Evolutionary conservation across 768 basidiomycete genomes (phyloP).

Genomic region (Boletus insuetus): DNA sequence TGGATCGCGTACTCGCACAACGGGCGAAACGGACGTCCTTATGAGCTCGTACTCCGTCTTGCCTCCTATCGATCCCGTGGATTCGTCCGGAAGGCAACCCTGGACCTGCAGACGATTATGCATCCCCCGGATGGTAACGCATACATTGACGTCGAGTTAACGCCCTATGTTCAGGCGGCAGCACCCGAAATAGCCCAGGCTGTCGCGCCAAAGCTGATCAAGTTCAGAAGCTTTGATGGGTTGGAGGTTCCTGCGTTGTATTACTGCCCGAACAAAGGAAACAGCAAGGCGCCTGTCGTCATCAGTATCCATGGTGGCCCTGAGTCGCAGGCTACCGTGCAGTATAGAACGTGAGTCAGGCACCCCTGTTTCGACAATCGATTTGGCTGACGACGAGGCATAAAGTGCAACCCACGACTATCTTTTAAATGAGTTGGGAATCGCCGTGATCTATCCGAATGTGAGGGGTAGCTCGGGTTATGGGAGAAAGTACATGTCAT

Average conservation of each 20-base stretch:
- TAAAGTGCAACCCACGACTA: slow-evolving; percentile 37
- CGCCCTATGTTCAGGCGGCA: slow-evolving; percentile 34
- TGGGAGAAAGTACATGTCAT: slow-evolving; percentile 38
- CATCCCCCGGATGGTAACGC: slow-evolving; percentile 21
- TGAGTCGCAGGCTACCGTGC: slow-evolving; percentile 34
- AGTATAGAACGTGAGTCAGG: slow-evolving; percentile 30
- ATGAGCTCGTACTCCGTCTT: slow-evolving; percentile 33
- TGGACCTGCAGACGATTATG: slow-evolving; percentile 30
- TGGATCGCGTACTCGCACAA: slow-evolving; percentile 32
- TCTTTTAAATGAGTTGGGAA: slow-evolving; percentile 40
- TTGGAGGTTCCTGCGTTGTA: slow-evolving; percentile 41
- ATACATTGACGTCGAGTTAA: slow-evolving; percentile 29
- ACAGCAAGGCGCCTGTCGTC: slow-evolving; percentile 31
- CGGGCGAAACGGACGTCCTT: slow-evolving; percentile 31
- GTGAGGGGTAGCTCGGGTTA: slow-evolving; percentile 44
- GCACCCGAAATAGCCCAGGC: slow-evolving; percentile 27
- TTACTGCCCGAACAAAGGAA: slow-evolving; percentile 35
- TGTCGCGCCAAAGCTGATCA: slow-evolving; percentile 33
- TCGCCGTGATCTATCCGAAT: slow-evolving; percentile 42
- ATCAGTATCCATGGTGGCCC: slow-evolving; percentile 43
- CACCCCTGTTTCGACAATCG: neutral
- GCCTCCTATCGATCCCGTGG: slow-evolving; percentile 31
- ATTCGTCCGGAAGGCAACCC: slow-evolving; percentile 23
- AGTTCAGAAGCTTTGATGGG: slow-evolving; percentile 41
- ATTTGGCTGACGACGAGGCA: slow-evolving; percentile 1